Evolutionary conservation across 2,329 filamentous ascomycete genomes (phyloP).

Genomic region (Neopestalotiopsis sp.): DNA sequence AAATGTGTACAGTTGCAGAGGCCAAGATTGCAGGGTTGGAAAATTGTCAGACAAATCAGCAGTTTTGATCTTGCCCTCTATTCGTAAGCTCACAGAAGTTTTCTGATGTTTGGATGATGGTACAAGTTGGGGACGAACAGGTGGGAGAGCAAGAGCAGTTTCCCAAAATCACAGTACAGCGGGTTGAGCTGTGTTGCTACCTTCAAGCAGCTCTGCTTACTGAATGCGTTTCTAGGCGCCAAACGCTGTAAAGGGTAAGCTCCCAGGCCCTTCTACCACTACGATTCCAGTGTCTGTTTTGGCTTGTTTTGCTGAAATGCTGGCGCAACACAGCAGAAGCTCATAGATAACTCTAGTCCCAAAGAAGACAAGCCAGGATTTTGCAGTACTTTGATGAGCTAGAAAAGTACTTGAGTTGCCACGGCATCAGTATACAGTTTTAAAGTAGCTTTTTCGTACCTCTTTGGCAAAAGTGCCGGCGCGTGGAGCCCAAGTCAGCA

Average conservation of each 20-base stretch:
- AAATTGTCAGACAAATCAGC: not conserved
- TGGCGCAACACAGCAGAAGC: conserved; percentile 9
- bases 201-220: not conserved
- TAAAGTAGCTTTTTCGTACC: not conserved
- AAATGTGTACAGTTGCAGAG: too few species aligned
- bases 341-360: conserved; percentile 8
- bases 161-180: not conserved
- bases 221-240: not conserved
- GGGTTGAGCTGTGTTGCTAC: not conserved
- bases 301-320: not conserved
- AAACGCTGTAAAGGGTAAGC: not conserved
- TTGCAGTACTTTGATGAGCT: not conserved
- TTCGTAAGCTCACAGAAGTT: not conserved
- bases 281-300: not conserved
- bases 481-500: conserved; percentile 12
- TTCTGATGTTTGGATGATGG: not conserved
- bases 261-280: not conserved
- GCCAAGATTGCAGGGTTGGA: not conserved
- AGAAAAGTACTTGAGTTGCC: not conserved
- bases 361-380: not conserved
- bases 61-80: not conserved
- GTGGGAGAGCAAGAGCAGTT: not conserved
- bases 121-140: not conserved
- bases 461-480: not conserved
- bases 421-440: not conserved